Base-by-base conservation (phyloP, 768 basidiomycete species). In the Cystofilobasidium macerans region DNA sequence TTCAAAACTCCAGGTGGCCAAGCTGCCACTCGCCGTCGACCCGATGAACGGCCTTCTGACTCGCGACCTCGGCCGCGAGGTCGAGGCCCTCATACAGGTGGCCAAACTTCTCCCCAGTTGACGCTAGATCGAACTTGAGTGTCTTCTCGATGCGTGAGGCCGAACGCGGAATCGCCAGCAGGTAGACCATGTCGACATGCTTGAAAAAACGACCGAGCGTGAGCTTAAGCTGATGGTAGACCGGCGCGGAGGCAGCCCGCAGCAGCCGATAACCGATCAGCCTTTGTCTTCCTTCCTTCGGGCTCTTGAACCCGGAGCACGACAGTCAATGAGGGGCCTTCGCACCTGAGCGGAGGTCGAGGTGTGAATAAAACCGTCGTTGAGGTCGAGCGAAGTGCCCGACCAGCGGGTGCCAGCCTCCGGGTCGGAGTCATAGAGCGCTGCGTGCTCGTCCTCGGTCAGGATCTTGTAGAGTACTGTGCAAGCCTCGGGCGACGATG, bases 381-480 rank as follows among this genome's bases (percentile, higher is more conserved):
- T 57, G 20, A 43, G 30, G 26, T 67, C 65, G 43, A 67, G 60
- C 4, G 35, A 7, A 0, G 60, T 45, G 20, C 65, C 65, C 14
- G 35, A 26, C 65, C 65, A 67, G 16, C 13, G 20, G 45, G 30
- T 45, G 12, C 59, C 59, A 30, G 60, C 26, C 1, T 6, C 58
- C 40, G 16, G 59, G 28, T 26, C 28, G 22, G 65, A 26, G 22
- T 30, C 22, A 53, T 26, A 67, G 35, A 67, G 54, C 22, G 65
- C 65, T 5, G 33, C 26, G 60, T 56, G 38, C 60, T 67, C 65
- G 3, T 43, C 33, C 48, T 45, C 53, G 16, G 65, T 67, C 14
- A 67, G 54, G 59, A 67, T 67, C 53, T 67, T 67, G 53, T 67
- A 67, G 26, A 67, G 65, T 20, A 67, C n/a, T 8, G 60, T 56